Base-by-base conservation (phyloP, 73 alveolate species). In the Symbiodinium pilosum region DNA sequence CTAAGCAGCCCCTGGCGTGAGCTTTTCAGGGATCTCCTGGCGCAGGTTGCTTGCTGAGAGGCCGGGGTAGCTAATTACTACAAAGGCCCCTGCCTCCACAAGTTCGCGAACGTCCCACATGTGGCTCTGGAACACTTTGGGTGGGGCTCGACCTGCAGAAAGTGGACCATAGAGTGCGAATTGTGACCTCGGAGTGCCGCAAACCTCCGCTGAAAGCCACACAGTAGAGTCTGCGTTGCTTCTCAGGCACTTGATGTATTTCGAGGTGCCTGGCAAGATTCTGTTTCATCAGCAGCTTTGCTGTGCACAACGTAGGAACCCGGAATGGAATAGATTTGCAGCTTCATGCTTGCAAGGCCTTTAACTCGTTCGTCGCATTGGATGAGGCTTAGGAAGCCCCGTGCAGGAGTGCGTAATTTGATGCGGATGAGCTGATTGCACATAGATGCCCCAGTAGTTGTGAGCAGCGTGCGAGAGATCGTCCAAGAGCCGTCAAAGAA, bases 81-180 rank as follows among this genome's bases (percentile, higher is more conserved):
- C 38, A 5, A 3, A 38, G 30, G 6, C 42, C 87, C 93, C 39
- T 18, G 4, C 94, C 95, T 88, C 95, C 43, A 88, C 95, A 47
- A 88, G 95, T 86, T 88, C 95, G 36, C 95, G 95, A 16, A 59
- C 87, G 8, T 51, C 71, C 73, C 73, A 59, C 69, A 39, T 28
- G 86, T 68, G 95, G 47, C 95, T 88, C 24, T 56, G 95, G 24
- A 88, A 71, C 75, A 88, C 87, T 41, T 88, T 77, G 11, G 42
- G 84, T 34, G 73, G 86, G 9, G 86, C 73, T 32, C 36, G 43
- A 12, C 69, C 87, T 3, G 43, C 26, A 75, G 41, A 83, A 43
- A 88, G 73, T 4, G 95, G 95, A 8, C 95, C 95, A 41, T 88
- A 88, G 30, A 88, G 87, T 5, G 95, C 95, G 20, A 88, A 88